Evolutionary conservation across 2,329 filamentous ascomycete species (phyloP).

Genomic region (Podosphaera fusca): DNA sequence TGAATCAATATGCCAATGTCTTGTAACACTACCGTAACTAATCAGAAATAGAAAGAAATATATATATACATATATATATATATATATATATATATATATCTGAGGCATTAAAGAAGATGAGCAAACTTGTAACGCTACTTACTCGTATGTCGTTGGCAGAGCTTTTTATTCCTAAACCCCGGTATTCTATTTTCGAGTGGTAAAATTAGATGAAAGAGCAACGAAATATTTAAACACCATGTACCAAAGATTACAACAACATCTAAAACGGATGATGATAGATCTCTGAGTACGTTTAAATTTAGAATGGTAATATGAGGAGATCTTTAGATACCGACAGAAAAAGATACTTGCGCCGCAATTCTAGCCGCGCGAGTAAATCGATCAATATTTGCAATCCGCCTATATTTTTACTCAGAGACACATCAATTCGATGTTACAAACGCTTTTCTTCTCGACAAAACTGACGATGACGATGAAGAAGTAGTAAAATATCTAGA

Average conservation of each 20-base stretch:
- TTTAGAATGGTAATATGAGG: constrained; percentile 8
- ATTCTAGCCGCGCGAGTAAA: background rate
- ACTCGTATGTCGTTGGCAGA: too few species aligned
- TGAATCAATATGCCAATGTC: too few species aligned
- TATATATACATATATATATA: too few species aligned
- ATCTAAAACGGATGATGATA: constrained; percentile 12
- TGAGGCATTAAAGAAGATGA: too few species aligned
- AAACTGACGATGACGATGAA: background rate
- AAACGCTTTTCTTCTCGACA: background rate
- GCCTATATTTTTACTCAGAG: background rate
- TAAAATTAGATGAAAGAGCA: too few species aligned
- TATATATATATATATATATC: too few species aligned
- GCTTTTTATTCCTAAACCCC: too few species aligned
- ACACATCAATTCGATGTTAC: background rate
- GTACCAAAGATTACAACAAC: background rate
- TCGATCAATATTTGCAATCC: background rate
- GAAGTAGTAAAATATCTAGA: background rate
- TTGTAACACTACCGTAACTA: too few species aligned
- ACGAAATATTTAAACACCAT: too few species aligned
- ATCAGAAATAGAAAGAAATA: too few species aligned
- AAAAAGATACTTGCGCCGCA: constrained; percentile 2
- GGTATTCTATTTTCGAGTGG: too few species aligned
- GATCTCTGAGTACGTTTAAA: constrained; percentile 8
- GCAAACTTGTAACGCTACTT: too few species aligned
- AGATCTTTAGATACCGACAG: constrained; percentile 5